These are phyloP conservation scores for Taphrina confusa DNA, from an alignment of 1,139 yeast species.

Conservation along the genomic window DNA sequence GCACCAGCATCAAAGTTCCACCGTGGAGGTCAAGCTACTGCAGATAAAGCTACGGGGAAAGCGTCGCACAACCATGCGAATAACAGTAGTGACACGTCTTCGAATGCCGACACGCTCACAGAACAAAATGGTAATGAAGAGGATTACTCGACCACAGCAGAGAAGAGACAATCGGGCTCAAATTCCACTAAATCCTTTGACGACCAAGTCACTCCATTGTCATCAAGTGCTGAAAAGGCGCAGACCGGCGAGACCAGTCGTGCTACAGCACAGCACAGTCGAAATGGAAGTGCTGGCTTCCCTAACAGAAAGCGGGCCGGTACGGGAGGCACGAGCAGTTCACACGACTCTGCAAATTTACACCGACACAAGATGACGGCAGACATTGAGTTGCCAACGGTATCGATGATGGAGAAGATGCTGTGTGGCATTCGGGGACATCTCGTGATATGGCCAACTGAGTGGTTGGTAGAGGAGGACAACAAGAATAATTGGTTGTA, in stretches of 20 bases:
- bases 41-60: constrained; percentile 10
- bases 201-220: constrained; percentile 6
- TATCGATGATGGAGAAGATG: constrained; percentile 73
- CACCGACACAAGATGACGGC: constrained; percentile 16
- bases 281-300: background rate
- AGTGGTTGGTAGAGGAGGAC: constrained; percentile 84
- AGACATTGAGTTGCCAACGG: constrained; percentile 57
- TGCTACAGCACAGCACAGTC: background rate
- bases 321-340: background rate
- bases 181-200: background rate
- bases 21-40: constrained; percentile 23
- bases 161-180: background rate
- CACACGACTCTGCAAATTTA: constrained; percentile 1
- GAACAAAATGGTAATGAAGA: constrained; percentile 12
- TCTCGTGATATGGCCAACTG: constrained; percentile 82
- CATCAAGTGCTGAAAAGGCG: constrained; percentile 1
- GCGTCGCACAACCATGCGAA: constrained; percentile 1
- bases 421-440: constrained; percentile 81
- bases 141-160: background rate
- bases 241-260: background rate
- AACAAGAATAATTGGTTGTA: constrained; percentile 84
- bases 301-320: constrained; percentile 13
- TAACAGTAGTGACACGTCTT: background rate
- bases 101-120: constrained; percentile 1
- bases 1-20: constrained; percentile 32